Evolutionary conservation across 1,284 basidiomycete species (phyloP).

Genomic region (Trichosporon sp.): DNA sequence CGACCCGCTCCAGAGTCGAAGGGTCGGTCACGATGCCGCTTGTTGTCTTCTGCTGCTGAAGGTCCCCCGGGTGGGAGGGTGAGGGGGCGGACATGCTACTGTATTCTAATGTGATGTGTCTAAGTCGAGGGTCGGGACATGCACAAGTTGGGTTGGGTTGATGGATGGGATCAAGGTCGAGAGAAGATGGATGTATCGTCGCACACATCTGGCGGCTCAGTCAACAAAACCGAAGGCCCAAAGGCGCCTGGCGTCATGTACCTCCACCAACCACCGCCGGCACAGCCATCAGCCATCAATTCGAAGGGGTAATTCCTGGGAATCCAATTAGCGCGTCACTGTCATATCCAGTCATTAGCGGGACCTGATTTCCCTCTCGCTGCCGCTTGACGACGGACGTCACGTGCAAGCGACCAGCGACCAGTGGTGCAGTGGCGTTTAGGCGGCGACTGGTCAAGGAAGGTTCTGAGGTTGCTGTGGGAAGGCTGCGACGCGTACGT

Average conservation of each 20-base stretch:
- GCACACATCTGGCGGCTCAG: not conserved
- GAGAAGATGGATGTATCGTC: not conserved
- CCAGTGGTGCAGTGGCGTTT: not conserved
- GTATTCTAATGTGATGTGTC: not conserved
- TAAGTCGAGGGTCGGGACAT: not conserved
- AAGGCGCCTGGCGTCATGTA: not conserved
- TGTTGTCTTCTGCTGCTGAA: constrained; percentile 62
- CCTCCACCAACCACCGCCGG: not conserved
- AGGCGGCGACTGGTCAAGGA: not conserved
- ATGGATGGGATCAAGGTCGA: not conserved
- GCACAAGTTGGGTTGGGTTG: not conserved
- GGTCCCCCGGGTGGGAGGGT: not conserved
- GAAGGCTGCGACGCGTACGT: not conserved
- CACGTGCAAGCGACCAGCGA: not conserved
- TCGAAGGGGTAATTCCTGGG: not conserved
- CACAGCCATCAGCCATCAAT: too few relatives aligned
- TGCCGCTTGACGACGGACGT: not conserved
- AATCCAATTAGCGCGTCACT: constrained; percentile 1
- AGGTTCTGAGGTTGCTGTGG: not conserved
- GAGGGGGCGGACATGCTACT: constrained; percentile 1
- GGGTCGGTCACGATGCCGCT: constrained; percentile 84
- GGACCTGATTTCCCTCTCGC: not conserved
- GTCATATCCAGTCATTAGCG: not conserved
- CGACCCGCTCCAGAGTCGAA: constrained; percentile 78
- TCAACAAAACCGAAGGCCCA: not conserved